A percentile compares a stretch with the other conserved stretches of the same genome.
Conservation (phyloP, 2,329 filamentous ascomycete genomes). For the Ciborinia camelliae region DNA sequence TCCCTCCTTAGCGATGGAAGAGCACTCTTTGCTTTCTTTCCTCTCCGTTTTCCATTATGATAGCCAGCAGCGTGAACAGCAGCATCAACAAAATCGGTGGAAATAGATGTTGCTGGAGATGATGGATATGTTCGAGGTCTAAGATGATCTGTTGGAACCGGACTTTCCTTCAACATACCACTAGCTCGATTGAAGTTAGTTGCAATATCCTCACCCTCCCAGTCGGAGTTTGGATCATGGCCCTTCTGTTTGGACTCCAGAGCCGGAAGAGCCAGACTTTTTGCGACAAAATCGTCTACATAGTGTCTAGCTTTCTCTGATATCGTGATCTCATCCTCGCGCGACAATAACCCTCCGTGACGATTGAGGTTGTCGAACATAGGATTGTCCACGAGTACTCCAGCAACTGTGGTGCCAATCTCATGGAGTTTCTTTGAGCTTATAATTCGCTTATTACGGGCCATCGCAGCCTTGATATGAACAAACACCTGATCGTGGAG, state of each 20-base stretch:
- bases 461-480: constrained; percentile 16
- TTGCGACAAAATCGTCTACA: constrained; percentile 14
- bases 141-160: not conserved
- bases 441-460: constrained; percentile 8
- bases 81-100: not conserved
- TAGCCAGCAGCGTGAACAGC: not conserved
- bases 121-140: not conserved
- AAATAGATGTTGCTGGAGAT: not conserved
- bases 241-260: not conserved
- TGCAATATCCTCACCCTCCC: not conserved
- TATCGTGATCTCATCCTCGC: constrained; percentile 10
- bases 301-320: constrained; percentile 14
- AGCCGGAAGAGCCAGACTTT: not conserved
- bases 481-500: constrained; percentile 13
- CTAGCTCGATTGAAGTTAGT: not conserved
- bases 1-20: not conserved
- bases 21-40: not conserved
- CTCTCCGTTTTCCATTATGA: not conserved
- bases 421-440: not conserved
- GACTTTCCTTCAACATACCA: not conserved
- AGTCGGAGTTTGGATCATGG: not conserved
- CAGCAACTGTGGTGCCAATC: constrained; percentile 17
- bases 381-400: not conserved
- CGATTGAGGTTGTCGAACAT: constrained; percentile 4
- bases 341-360: not conserved